A percentile compares a stretch with the other conserved stretches of the same genome.
phyloP scores from a whole-genome alignment of 1,139 yeast genomes.

The Spathaspora sp. region DNA sequence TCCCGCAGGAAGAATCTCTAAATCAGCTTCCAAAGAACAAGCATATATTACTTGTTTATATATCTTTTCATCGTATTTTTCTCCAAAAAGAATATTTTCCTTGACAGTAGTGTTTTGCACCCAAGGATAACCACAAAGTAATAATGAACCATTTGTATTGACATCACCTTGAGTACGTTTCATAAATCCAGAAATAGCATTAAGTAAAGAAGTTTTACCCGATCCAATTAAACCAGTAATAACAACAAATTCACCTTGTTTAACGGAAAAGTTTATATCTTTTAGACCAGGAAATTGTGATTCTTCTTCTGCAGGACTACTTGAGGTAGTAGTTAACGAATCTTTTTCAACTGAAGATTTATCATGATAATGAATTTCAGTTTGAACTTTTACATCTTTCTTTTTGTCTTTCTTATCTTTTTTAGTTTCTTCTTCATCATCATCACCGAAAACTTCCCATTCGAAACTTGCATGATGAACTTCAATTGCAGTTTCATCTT shows the following conservation, averaged over 20 bases:
- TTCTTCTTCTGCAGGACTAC: slow-evolving; percentile 5
- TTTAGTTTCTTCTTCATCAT: slow-evolving; percentile 13
- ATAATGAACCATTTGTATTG: slow-evolving; percentile 35
- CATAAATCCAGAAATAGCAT: slow-evolving; percentile 58
- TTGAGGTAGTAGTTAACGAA: slow-evolving; percentile 2
- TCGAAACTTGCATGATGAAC: slow-evolving; percentile 57
- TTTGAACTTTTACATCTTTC: slow-evolving; percentile 10
- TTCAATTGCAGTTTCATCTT: slow-evolving; percentile 38
- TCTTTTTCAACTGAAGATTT: slow-evolving; percentile 8
- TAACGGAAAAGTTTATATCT: slow-evolving; percentile 19
- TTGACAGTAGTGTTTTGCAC: slow-evolving; percentile 44
- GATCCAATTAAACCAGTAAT: slow-evolving; percentile 75
- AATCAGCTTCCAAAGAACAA: slow-evolving; percentile 38
- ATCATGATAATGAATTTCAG: slow-evolving; percentile 4
- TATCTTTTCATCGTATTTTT: slow-evolving; percentile 22
- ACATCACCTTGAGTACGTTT: slow-evolving; percentile 39
- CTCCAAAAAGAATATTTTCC: slow-evolving; percentile 39
- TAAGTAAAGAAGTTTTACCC: slow-evolving; percentile 66
- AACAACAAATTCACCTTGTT: slow-evolving; percentile 60
- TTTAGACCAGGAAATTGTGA: slow-evolving; percentile 15
- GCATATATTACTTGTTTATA: slow-evolving; percentile 32
- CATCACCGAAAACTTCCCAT: slow-evolving; percentile 57
- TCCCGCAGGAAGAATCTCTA: slow-evolving; percentile 41
- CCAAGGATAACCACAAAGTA: slow-evolving; percentile 55
- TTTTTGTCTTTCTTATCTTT: slow-evolving; percentile 11